Evolutionary conservation across 257 asterid species (phyloP).

Genomic region (Asclepias syriaca): DNA sequence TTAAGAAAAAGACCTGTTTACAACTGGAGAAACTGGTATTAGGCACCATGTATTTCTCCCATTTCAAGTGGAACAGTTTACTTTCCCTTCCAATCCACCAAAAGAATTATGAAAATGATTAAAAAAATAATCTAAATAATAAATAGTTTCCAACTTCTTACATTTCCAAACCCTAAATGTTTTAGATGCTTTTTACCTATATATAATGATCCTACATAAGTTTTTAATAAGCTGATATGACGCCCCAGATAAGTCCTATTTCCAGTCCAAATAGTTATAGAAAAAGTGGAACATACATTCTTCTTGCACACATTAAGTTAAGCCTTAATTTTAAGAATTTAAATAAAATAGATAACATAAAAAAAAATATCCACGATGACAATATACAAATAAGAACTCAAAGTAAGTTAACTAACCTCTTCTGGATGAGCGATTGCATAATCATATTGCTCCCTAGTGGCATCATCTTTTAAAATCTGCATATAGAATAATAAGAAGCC

Average conservation of each 20-base stretch:
- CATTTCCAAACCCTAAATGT: background rate
- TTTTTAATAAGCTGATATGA: background rate
- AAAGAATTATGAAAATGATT: too few relatives aligned
- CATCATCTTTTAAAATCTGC: slow-evolving; percentile 92
- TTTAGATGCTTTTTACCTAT: background rate
- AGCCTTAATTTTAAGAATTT: background rate
- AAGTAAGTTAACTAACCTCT: slow-evolving; percentile 51
- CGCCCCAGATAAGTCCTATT: background rate
- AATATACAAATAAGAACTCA: background rate
- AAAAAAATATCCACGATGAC: background rate
- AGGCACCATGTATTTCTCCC: background rate
- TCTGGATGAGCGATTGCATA: slow-evolving; percentile 97
- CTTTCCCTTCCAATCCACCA: background rate
- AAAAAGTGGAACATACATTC: background rate
- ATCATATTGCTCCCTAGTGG: slow-evolving; percentile 93
- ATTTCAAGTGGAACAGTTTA: background rate
- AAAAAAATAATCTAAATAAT: too few relatives aligned
- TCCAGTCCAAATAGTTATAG: background rate
- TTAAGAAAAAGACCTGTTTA: background rate
- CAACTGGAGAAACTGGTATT: background rate
- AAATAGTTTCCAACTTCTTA: background rate
- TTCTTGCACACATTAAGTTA: background rate
- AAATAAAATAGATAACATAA: background rate
- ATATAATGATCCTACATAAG: background rate
- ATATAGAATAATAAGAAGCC: slow-evolving; percentile 16